Evolutionary conservation across 805 yeast species (phyloP).

Genomic region (Metschnikowia proteae): DNA sequence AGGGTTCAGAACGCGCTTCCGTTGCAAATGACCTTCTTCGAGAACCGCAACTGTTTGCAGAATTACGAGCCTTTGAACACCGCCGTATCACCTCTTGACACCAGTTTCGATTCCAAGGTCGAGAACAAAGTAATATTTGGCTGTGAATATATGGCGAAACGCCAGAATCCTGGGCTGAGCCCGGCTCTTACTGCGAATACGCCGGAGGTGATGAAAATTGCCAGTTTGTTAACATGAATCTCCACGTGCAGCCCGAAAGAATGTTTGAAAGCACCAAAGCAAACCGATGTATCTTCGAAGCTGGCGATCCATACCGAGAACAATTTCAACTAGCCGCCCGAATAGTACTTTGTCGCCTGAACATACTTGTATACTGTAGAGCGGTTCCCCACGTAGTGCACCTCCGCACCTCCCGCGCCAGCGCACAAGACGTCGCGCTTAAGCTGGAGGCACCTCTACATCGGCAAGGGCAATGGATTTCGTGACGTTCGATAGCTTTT

Average conservation of each 20-base stretch:
- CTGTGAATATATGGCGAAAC: not conserved
- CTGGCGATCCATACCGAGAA: too few relatives aligned
- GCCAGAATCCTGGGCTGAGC: not conserved
- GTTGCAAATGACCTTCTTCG: not conserved
- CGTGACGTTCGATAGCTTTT: slow-evolving; percentile 36
- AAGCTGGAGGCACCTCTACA: not conserved
- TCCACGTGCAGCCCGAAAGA: not conserved
- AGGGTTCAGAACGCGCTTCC: not conserved
- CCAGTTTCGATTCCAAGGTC: not conserved
- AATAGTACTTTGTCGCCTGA: too few relatives aligned
- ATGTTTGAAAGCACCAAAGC: not conserved
- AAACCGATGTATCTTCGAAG: too few relatives aligned
- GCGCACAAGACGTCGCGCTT: not conserved
- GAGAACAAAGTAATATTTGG: not conserved
- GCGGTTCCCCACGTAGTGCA: not conserved
- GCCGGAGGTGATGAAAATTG: slow-evolving; percentile 2
- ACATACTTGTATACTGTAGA: too few relatives aligned
- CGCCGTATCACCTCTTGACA: not conserved
- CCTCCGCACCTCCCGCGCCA: slow-evolving; percentile 3
- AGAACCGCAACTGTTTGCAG: not conserved
- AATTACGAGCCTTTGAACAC: not conserved
- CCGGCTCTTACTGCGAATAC: not conserved
- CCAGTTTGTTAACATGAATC: not conserved
- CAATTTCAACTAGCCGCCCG: too few relatives aligned
- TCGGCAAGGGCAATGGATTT: slow-evolving; percentile 33